Conservation (phyloP, 257 asterid genomes). For the Parsonsia alboflavescens region DNA sequence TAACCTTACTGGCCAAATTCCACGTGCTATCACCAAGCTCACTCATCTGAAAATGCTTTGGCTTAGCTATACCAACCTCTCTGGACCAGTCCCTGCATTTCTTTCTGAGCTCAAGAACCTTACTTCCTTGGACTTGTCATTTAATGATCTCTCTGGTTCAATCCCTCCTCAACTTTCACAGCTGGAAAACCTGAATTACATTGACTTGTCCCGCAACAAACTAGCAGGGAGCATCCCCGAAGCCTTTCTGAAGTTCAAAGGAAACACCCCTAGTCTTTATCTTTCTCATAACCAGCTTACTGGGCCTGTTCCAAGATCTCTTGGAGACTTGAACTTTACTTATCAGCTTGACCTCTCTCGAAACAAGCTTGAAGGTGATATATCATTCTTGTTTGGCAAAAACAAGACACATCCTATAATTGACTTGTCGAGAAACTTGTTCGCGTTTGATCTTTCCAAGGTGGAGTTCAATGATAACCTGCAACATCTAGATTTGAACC, state of each 20-base stretch:
- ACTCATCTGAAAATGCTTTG: constrained; percentile 24
- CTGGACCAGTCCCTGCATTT: constrained; percentile 36
- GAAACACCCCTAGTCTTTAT: constrained; percentile 30
- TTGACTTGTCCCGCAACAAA: constrained; percentile 43
- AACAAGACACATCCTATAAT: constrained; percentile 33
- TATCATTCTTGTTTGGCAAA: constrained; percentile 50
- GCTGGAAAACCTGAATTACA: constrained; percentile 24
- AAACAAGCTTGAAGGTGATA: constrained; percentile 55
- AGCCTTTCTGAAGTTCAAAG: constrained; percentile 33
- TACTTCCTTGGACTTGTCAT: constrained; percentile 29
- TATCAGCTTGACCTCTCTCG: constrained; percentile 31
- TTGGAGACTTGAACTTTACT: constrained; percentile 30
- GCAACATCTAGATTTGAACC: constrained; percentile 43
- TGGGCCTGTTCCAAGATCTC: constrained; percentile 42
- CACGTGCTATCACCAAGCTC: constrained; percentile 35
- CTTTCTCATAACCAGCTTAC: constrained; percentile 59
- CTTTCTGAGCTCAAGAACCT: constrained; percentile 30
- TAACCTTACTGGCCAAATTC: constrained; percentile 44
- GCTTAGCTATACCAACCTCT: constrained; percentile 18
- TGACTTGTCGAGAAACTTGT: constrained; percentile 47
- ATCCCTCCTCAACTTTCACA: constrained; percentile 40
- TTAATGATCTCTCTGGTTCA: constrained; percentile 38
- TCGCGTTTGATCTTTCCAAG: constrained; percentile 49
- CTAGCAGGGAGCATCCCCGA: constrained; percentile 50
- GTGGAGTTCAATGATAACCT: constrained; percentile 41